Percentiles rank a stretch among this genome's conserved stretches.
Evolutionary conservation across 2,329 filamentous ascomycete species (phyloP).

Genomic region (Botrytis cinerea): DNA sequence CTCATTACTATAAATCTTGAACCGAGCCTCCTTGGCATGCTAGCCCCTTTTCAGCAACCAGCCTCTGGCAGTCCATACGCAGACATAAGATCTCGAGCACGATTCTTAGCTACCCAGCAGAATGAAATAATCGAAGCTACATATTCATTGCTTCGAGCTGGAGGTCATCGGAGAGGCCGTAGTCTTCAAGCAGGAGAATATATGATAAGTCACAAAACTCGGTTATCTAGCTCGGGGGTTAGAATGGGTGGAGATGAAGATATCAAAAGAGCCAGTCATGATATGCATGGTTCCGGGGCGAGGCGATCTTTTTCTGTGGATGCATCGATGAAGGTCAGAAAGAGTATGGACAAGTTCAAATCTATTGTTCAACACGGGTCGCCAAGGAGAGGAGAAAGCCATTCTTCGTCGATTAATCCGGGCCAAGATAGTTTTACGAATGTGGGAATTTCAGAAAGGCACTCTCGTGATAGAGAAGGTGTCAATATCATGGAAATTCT

Average conservation of each 20-base stretch:
- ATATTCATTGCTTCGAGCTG: conserved; percentile 29
- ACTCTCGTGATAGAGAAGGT: background rate
- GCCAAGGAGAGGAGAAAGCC: background rate
- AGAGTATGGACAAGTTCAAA: conserved; percentile 46
- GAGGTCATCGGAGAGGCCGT: conserved; percentile 27
- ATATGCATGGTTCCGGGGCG: conserved; percentile 33
- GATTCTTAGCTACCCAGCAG: conserved; percentile 65
- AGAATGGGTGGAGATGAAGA: conserved; percentile 42
- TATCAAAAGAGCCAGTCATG: conserved; percentile 43
- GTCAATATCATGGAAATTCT: conserved; percentile 14
- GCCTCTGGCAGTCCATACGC: conserved; percentile 61
- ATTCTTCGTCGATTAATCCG: background rate
- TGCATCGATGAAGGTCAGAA: conserved; percentile 43
- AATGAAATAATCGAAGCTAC: conserved; percentile 41
- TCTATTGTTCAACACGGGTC: conserved; percentile 33
- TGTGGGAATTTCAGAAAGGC: background rate
- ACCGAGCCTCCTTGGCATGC: conserved; percentile 44
- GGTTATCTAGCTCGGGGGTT: conserved; percentile 33
- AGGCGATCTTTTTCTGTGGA: conserved; percentile 38
- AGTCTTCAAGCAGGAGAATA: conserved; percentile 31
- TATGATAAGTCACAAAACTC: conserved; percentile 27
- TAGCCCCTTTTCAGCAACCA: conserved; percentile 58
- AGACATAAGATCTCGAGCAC: conserved; percentile 70
- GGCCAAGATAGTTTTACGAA: background rate
- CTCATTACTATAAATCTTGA: conserved; percentile 77